Conservation (phyloP, 179 eudicot genomes). For the Vitellaria paradoxa region DNA sequence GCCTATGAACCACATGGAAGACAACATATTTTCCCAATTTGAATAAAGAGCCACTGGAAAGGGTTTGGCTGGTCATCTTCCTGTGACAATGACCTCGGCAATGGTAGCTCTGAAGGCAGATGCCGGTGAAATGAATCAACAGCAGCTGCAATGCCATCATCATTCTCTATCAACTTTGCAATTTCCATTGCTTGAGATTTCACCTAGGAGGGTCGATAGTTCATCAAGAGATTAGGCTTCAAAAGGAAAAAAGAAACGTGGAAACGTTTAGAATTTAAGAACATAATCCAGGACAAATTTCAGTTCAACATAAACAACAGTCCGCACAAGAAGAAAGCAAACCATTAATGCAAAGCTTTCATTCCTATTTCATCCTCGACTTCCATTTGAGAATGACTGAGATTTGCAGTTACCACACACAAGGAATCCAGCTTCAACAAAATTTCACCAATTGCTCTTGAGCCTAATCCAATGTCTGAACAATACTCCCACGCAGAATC, state of each 20-base stretch:
- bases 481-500: not conserved
- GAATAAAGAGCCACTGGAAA: slow-evolving; percentile 66
- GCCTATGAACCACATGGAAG: slow-evolving; percentile 17
- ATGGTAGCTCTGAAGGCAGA: slow-evolving; percentile 54
- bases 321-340: not conserved
- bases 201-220: slow-evolving; percentile 34
- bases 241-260: not conserved
- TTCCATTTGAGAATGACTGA: not conserved
- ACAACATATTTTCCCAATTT: slow-evolving; percentile 34
- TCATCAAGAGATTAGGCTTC: not conserved
- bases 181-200: slow-evolving; percentile 61
- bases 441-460: not conserved
- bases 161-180: slow-evolving; percentile 53
- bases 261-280: not conserved
- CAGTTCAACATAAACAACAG: too few species aligned
- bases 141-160: slow-evolving; percentile 78
- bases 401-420: not conserved
- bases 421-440: slow-evolving; percentile 3
- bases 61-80: slow-evolving; percentile 41
- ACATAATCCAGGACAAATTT: not conserved
- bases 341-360: not conserved
- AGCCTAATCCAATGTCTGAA: not conserved
- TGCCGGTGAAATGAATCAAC: slow-evolving; percentile 78
- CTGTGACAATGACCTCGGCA: slow-evolving; percentile 27
- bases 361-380: not conserved